Percentiles rank a stretch among this genome's conserved stretches.
Evolutionary conservation across 2,329 filamentous ascomycete genomes (phyloP).

Genomic region (Venturia oleaginea): DNA sequence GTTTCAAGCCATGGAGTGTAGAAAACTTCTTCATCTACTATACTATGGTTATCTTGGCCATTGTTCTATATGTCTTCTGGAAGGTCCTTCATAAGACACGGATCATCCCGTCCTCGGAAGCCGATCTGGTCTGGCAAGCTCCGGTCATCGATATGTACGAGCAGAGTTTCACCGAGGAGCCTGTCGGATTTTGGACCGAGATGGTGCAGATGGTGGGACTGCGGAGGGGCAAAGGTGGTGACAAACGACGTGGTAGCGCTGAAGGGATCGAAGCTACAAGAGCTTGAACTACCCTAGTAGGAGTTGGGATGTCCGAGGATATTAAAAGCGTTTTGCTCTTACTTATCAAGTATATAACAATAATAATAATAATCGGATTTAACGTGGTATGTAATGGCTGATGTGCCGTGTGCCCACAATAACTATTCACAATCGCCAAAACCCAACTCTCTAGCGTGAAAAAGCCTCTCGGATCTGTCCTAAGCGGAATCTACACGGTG

Average conservation of each 20-base stretch:
- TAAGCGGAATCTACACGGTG: too few relatives aligned
- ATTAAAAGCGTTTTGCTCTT: background rate
- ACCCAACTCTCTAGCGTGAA: too few relatives aligned
- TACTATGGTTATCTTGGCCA: constrained; percentile 46
- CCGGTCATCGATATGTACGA: constrained; percentile 52
- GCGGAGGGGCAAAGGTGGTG: constrained; percentile 10
- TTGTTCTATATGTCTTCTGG: constrained; percentile 49
- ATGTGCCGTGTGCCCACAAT: too few relatives aligned
- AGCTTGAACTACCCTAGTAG: too few relatives aligned
- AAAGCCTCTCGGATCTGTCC: too few relatives aligned
- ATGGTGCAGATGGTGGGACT: constrained; percentile 38
- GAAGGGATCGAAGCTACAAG: background rate
- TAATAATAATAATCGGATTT: too few relatives aligned
- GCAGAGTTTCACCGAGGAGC: constrained; percentile 38
- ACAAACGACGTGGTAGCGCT: constrained; percentile 4
- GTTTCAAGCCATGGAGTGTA: constrained; percentile 13
- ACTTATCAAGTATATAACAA: too few relatives aligned
- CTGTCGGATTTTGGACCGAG: constrained; percentile 48
- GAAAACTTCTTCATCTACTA: constrained; percentile 14
- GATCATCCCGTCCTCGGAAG: constrained; percentile 44
- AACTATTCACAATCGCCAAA: too few relatives aligned
- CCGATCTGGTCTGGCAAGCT: constrained; percentile 53
- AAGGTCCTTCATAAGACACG: constrained; percentile 54
- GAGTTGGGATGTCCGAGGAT: too few relatives aligned
- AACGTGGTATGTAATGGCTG: too few relatives aligned